phyloP scores from a whole-genome alignment of 352 stramenopile species.

The Aphanomyces euteiches region DNA sequence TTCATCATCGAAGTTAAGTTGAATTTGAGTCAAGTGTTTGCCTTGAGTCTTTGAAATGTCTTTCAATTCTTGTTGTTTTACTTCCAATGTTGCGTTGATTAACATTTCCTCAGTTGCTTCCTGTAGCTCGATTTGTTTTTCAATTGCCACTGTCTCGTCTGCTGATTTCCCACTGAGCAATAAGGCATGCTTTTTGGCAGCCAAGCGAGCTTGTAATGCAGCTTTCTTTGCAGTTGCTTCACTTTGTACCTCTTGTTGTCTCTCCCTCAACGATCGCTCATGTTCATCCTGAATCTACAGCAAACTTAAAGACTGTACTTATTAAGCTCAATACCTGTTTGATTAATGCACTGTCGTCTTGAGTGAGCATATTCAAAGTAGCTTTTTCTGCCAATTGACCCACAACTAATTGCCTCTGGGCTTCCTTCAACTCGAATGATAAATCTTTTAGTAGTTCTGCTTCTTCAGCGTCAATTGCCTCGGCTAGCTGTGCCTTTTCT shows the following conservation, averaged over 20 bases:
- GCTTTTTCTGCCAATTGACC: constrained; percentile 36
- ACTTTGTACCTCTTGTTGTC: constrained; percentile 33
- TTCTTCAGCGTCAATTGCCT: constrained; percentile 16
- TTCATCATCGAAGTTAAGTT: not conserved
- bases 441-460: constrained; percentile 21
- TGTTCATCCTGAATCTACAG: constrained; percentile 36
- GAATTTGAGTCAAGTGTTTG: not conserved
- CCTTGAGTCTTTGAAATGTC: not conserved
- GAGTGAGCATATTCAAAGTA: constrained; percentile 34
- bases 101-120: not conserved
- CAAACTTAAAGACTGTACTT: not conserved
- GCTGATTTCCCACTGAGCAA: not conserved
- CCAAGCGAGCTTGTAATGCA: not conserved
- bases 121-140: not conserved
- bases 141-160: not conserved
- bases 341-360: constrained; percentile 7
- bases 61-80: not conserved
- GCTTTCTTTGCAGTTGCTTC: constrained; percentile 29
- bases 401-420: constrained; percentile 17
- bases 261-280: constrained; percentile 33
- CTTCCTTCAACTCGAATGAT: not conserved
- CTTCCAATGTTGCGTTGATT: not conserved
- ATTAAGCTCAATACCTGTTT: not conserved
- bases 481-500: constrained; percentile 17
- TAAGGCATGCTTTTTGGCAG: not conserved